phyloP scores from a whole-genome alignment of 331 rosid genomes.

The Malus hybrid region DNA sequence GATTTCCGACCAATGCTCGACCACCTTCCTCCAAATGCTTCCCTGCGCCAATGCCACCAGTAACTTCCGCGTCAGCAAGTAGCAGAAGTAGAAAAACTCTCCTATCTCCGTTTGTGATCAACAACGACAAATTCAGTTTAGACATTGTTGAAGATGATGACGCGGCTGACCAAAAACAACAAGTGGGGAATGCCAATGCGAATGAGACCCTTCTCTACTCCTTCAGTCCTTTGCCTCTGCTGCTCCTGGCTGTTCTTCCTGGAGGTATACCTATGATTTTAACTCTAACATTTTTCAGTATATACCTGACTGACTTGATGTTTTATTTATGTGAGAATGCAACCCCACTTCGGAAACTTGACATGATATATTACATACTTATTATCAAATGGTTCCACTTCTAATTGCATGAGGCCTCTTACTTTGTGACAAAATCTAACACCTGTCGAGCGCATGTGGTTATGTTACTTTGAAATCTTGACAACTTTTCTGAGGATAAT shows the following conservation, averaged over 20 bases:
- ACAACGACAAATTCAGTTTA: neutral
- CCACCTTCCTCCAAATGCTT: slow-evolving; percentile 19
- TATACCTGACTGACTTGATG: too few relatives aligned
- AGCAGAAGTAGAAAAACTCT: slow-evolving; percentile 10
- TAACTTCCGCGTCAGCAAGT: neutral
- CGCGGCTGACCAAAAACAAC: slow-evolving; percentile 1
- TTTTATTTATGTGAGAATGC: too few relatives aligned
- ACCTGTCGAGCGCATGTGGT: too few relatives aligned
- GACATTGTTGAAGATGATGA: neutral
- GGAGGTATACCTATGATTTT: slow-evolving; percentile 51
- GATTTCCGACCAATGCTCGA: slow-evolving; percentile 12
- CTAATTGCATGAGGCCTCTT: too few relatives aligned
- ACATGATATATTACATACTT: too few relatives aligned
- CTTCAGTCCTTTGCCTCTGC: slow-evolving; percentile 59
- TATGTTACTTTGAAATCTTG: too few relatives aligned
- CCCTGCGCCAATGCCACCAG: slow-evolving; percentile 7
- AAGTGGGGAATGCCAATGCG: slow-evolving; percentile 10
- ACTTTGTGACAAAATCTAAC: too few relatives aligned
- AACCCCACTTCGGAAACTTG: too few relatives aligned
- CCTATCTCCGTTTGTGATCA: slow-evolving; percentile 7
- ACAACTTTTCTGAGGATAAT: too few relatives aligned
- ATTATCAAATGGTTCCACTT: too few relatives aligned
- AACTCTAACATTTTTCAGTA: neutral
- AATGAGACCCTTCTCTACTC: slow-evolving; percentile 49
- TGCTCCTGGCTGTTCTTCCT: slow-evolving; percentile 62